Evolutionary conservation across 2,329 filamentous ascomycete genomes (phyloP).

Genomic region (Ophiosphaerella herpotricha): DNA sequence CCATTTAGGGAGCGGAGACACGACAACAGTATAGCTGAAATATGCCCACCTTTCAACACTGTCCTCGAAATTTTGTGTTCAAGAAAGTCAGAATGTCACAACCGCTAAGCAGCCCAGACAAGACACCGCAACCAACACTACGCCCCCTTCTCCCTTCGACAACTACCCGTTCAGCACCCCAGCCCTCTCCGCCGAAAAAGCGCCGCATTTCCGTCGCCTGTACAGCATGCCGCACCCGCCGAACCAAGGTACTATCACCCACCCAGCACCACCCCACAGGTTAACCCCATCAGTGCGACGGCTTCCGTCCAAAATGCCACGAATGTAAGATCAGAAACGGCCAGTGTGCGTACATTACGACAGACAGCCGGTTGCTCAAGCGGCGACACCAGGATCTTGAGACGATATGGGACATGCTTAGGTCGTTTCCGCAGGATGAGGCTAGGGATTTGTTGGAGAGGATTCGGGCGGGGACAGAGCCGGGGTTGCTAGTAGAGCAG

Average conservation of each 20-base stretch:
- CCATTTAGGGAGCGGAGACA: too few relatives aligned
- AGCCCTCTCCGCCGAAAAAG: slow-evolving; percentile 12
- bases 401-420: slow-evolving; percentile 17
- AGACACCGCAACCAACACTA: slow-evolving; percentile 7
- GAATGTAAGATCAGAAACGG: slow-evolving; percentile 18
- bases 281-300: slow-evolving; percentile 18
- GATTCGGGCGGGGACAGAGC: slow-evolving; percentile 19
- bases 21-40: too few relatives aligned
- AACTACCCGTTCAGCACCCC: slow-evolving; percentile 7
- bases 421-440: slow-evolving; percentile 12
- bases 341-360: slow-evolving; percentile 19
- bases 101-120: slow-evolving; percentile 1
- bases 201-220: slow-evolving; percentile 20
- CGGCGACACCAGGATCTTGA: slow-evolving; percentile 20
- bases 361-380: slow-evolving; percentile 16
- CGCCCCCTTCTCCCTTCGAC: slow-evolving; percentile 19
- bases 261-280: not conserved
- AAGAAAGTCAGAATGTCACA: slow-evolving; percentile 1
- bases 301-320: slow-evolving; percentile 17
- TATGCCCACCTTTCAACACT: too few relatives aligned
- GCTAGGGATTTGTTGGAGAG: slow-evolving; percentile 12
- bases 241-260: slow-evolving; percentile 18
- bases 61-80: not conserved
- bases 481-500: slow-evolving; percentile 17
- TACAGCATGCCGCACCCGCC: slow-evolving; percentile 20